Conservation (phyloP, 495 filamentous ascomycete species). For the Symbiotaphrina buchneri region DNA sequence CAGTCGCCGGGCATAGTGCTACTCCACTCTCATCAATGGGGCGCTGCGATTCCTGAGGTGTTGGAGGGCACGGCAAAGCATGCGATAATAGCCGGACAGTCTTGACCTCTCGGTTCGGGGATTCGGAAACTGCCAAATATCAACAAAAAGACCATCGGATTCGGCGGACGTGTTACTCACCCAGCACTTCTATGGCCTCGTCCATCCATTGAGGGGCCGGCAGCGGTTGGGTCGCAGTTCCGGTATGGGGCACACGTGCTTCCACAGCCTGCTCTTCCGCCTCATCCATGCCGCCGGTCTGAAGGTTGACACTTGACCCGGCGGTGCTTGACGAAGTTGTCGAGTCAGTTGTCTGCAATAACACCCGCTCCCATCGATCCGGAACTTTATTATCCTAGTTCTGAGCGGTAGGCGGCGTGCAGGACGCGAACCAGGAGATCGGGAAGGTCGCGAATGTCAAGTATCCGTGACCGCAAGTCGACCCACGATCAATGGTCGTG, state of each 20-base stretch:
- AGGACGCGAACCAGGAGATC: too few species aligned
- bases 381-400: too few species aligned
- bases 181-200: slow-evolving; percentile 1
- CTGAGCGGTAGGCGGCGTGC: too few species aligned
- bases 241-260: background rate
- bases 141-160: slow-evolving; percentile 1
- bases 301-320: too few species aligned
- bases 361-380: too few species aligned
- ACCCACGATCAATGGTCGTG: too few species aligned
- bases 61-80: slow-evolving; percentile 14
- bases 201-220: background rate
- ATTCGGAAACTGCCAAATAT: slow-evolving; percentile 10
- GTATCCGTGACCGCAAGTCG: too few species aligned
- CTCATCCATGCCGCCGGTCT: too few species aligned
- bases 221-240: background rate
- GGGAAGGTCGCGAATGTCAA: too few species aligned
- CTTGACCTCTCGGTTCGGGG: slow-evolving; percentile 10
- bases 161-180: background rate
- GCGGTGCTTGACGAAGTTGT: too few species aligned
- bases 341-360: too few species aligned
- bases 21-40: background rate
- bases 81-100: slow-evolving; percentile 14
- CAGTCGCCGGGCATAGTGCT: background rate
- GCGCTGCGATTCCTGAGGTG: slow-evolving; percentile 2
- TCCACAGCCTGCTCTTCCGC: too few species aligned